Base-by-base conservation (phyloP, 2,329 filamentous ascomycete species). In the Sporothrix mexicana region DNA sequence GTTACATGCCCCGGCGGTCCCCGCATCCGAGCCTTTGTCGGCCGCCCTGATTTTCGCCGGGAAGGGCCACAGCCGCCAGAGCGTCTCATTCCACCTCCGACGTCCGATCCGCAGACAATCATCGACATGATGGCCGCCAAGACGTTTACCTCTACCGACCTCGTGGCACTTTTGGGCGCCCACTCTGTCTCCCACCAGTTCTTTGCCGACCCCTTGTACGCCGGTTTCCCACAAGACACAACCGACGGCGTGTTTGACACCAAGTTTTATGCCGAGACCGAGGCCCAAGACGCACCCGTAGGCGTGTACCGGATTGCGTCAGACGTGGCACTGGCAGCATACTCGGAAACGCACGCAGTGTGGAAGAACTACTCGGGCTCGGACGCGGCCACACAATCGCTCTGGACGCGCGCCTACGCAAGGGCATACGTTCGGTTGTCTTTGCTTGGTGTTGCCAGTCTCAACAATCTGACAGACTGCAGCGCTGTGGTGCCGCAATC, bases 401-500 rank as follows among this genome's bases (percentile, higher is more conserved):
- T 79, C 43, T 86, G 84, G 73, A 71, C 70, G 4, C 55, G 79
- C 74, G 85, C 85, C 62, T 89, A 87, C 72, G 82, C 86, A 1
- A 80, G 81, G 47, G 86, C 85, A 23, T 89, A 88, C 75, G 81
- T 87, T 53, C 85, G 87, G n/a, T 80, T 89, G 51, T 86, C 84
- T 43, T 79, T 89, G 3, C 82, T 89, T 12, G 87, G 87, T 2
- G 86, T 88, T 15, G 83, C 86, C 76, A 88, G 88, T 76, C 85
- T 89, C 78, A 88, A 88, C 78, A 78, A 81, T 25, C 79, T 89
- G 59, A 85, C 83, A 17, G 87, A 88, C 75, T 89, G 87, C 82
- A 87, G 85, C 10, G 83, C 84, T 75, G 85, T 85, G 2, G 79
- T 88, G 10, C 87, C 84, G 2, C 71, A 69, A 49, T 7, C 70